Evolutionary conservation across 129 eudicot genomes (phyloP).

Genomic region (Smallanthus sonchifolius): DNA sequence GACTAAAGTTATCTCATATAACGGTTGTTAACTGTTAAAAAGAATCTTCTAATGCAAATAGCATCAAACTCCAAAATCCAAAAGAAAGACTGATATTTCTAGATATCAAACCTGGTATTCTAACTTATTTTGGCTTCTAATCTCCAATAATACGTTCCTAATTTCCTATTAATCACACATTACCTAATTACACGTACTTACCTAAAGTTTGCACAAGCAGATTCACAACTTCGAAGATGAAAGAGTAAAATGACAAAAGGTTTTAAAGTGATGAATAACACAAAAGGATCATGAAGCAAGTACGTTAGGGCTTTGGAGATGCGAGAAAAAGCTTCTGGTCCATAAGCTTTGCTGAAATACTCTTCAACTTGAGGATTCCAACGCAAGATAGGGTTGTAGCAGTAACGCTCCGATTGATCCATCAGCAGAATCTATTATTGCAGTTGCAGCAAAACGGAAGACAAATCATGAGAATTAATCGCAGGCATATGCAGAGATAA

Average conservation of each 20-base stretch:
- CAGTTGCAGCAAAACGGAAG: neutral
- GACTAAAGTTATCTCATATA: neutral
- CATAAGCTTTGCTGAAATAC: slow-evolving; percentile 79
- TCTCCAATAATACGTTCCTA: neutral
- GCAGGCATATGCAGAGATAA: neutral
- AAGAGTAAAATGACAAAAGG: neutral
- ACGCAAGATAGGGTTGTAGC: slow-evolving; percentile 59
- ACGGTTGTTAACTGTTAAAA: neutral
- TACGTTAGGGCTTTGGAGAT: slow-evolving; percentile 91
- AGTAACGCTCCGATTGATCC: slow-evolving; percentile 67
- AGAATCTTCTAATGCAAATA: neutral
- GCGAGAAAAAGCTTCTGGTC: slow-evolving; percentile 64
- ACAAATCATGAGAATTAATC: neutral
- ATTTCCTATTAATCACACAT: neutral
- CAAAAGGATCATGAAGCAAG: neutral
- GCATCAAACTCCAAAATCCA: neutral
- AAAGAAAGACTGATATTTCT: neutral
- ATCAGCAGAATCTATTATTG: slow-evolving; percentile 28
- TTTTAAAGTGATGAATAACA: neutral
- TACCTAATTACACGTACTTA: neutral
- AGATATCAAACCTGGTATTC: neutral
- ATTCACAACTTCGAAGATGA: neutral
- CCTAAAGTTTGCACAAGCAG: neutral
- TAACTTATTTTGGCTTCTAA: neutral
- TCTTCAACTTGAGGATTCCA: slow-evolving; percentile 89